phyloP scores from a whole-genome alignment of 257 asterid genomes.

The Agastache rugosa region DNA sequence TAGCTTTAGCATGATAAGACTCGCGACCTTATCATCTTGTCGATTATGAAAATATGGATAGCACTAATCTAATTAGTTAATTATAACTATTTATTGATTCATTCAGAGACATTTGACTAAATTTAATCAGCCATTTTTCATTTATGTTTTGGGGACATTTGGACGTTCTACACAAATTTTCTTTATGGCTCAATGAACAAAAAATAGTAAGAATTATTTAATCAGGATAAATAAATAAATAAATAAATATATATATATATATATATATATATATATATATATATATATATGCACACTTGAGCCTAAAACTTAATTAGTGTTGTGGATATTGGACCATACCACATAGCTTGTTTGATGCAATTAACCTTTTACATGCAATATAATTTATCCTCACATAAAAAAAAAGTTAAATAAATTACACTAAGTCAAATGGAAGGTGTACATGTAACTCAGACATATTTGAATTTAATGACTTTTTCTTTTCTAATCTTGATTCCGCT shows the following conservation, averaged over 20 bases:
- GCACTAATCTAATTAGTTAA: not conserved
- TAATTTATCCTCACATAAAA: too few relatives aligned
- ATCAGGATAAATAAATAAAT: not conserved
- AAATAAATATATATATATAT: too few relatives aligned
- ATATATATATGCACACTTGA: too few relatives aligned
- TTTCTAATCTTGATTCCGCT: too few relatives aligned
- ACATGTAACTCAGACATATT: not conserved
- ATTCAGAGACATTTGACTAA: not conserved
- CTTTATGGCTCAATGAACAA: not conserved
- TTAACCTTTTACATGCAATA: too few relatives aligned
- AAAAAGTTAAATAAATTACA: not conserved
- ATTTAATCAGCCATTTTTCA: not conserved
- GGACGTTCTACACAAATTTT: not conserved
- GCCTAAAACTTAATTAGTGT: not conserved
- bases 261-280: too few relatives aligned
- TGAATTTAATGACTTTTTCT: too few relatives aligned
- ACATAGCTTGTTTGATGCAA: too few relatives aligned
- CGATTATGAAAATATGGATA: constrained; percentile 18
- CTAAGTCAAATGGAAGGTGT: not conserved
- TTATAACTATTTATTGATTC: not conserved
- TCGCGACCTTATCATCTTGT: constrained; percentile 32
- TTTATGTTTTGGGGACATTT: not conserved
- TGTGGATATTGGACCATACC: not conserved
- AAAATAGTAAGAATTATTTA: too few relatives aligned
- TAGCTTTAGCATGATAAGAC: constrained; percentile 32